Base-by-base conservation (phyloP, 257 asterid genomes). In the Solanum sejunctum region DNA sequence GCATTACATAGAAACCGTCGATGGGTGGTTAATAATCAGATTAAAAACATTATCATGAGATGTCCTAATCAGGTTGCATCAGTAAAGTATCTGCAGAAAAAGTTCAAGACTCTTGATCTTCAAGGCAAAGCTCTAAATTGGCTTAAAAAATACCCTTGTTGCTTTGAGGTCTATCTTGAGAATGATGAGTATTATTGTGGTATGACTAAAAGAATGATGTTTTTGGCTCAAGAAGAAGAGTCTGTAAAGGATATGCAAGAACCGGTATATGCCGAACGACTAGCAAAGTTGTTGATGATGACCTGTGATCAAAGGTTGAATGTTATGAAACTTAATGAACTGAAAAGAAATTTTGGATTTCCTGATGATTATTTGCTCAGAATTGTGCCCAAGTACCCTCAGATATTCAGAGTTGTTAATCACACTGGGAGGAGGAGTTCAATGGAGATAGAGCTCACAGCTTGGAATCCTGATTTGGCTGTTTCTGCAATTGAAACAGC, bases 1-100 rank as follows among this genome's bases (percentile, higher is more conserved):
- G 96, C 97, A 23, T 87, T 93, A 21, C 90, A 92, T 69, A 89
- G 99, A 71, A 96, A 96, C 81, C 95, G 92, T 41, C 89, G 99
- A 51, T 96, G 99, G 99, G 88, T 96, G 84, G 95, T 93, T 87
- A 93, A 96, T 88, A 94, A 96, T 88, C 97, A 96, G 90, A 92
- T 96, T 86, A 96, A 96, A 85, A 91, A 94, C 87, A 92, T 96
- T 72, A 90, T 96, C 9, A 88, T 92, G 69, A 87, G 94, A 83
- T 93, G 92, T 86, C 98, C 98, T 4, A 78, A 90, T 84, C 90
- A 94, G 84, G 94, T 89, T 16, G 91, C 92, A 15, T 81, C 94
- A n/a, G 52, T 94, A 5, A 91, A 87, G 85, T 89, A 87, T 88
- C 92, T 96, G 69, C 98, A 96, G 7, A 77, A 91, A 89, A 96